Evolutionary conservation across 805 yeast species (phyloP).

Genomic region (Candida nanaspora): DNA sequence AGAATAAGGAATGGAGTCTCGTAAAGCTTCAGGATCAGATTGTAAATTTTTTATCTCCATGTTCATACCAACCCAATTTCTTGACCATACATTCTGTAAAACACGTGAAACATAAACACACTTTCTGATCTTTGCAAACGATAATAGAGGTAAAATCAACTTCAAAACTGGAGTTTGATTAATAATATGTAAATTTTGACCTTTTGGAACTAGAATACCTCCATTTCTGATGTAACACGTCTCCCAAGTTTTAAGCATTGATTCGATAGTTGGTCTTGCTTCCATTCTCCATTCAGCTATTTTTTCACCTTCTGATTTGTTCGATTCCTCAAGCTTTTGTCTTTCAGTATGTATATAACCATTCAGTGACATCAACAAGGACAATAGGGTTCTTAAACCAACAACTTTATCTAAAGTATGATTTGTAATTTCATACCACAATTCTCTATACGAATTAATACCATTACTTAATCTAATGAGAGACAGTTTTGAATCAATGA

Average conservation of each 20-base stretch:
- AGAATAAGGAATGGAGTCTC: conserved; percentile 55
- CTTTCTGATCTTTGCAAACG: conserved; percentile 61
- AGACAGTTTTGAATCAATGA: conserved; percentile 44
- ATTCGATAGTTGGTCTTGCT: conserved; percentile 50
- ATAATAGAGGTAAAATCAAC: conserved; percentile 57
- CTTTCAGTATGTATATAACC: conserved; percentile 56
- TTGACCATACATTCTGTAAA: conserved; percentile 50
- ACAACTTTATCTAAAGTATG: conserved; percentile 31
- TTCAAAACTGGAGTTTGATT: conserved; percentile 50
- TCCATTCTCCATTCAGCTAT: conserved; percentile 62
- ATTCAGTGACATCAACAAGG: conserved; percentile 58
- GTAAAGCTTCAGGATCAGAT: conserved; percentile 53
- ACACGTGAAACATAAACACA: conserved; percentile 57
- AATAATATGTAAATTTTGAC: conserved; percentile 40
- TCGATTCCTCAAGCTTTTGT: conserved; percentile 23
- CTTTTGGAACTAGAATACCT: conserved; percentile 51
- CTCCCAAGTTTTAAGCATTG: conserved; percentile 64
- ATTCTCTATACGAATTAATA: conserved; percentile 42
- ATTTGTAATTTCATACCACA: conserved; percentile 41
- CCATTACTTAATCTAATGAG: conserved; percentile 53
- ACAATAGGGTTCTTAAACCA: conserved; percentile 43
- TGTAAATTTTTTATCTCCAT: conserved; percentile 36
- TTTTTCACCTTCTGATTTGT: conserved; percentile 32
- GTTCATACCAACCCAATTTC: conserved; percentile 68
- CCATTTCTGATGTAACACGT: conserved; percentile 51